phyloP scores from a whole-genome alignment of 768 basidiomycete genomes.

The Russula vinacea region DNA sequence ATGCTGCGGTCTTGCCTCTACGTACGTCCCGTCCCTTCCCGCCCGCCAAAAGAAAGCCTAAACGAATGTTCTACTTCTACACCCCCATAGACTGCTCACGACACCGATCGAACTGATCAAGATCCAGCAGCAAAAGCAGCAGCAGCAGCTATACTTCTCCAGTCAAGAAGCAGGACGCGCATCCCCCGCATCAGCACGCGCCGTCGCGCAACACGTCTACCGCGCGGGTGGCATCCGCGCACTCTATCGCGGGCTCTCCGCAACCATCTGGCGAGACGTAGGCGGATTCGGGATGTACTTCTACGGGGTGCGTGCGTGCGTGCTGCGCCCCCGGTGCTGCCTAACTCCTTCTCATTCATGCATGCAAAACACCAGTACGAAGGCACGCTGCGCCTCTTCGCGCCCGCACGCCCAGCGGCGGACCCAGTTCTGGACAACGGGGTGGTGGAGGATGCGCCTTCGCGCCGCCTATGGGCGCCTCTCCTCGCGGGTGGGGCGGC shows the following conservation, averaged over 20 bases:
- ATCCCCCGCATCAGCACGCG: conserved; percentile 38
- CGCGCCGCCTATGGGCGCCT: conserved; percentile 46
- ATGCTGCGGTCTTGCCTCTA: conserved; percentile 72
- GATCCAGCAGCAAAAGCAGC: conserved; percentile 69
- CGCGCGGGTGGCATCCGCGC: conserved; percentile 56
- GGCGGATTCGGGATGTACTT: conserved; percentile 85
- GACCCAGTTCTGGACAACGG: background rate
- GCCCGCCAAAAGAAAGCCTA: background rate
- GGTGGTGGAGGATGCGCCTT: conserved; percentile 13
- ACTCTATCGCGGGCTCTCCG: conserved; percentile 71
- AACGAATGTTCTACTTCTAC: background rate
- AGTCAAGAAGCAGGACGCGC: background rate
- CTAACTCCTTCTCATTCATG: no score
- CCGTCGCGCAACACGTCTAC: conserved; percentile 57
- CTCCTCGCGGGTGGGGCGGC: conserved; percentile 74
- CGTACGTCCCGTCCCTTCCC: conserved; percentile 49
- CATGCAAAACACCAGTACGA: conserved; percentile 49
- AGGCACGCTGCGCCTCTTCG: conserved; percentile 54
- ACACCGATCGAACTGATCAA: conserved; percentile 87
- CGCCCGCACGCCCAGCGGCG: conserved; percentile 28
- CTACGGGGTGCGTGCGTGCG: conserved; percentile 22
- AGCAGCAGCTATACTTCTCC: conserved; percentile 28
- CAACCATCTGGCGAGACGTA: conserved; percentile 72
- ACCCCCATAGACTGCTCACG: conserved; percentile 59
- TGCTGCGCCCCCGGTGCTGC: background rate